Evolutionary conservation across 805 yeast species (phyloP), one percentile per base, ranked within the genome.

Genomic region (Metschnikowia vanudenii): DNA sequence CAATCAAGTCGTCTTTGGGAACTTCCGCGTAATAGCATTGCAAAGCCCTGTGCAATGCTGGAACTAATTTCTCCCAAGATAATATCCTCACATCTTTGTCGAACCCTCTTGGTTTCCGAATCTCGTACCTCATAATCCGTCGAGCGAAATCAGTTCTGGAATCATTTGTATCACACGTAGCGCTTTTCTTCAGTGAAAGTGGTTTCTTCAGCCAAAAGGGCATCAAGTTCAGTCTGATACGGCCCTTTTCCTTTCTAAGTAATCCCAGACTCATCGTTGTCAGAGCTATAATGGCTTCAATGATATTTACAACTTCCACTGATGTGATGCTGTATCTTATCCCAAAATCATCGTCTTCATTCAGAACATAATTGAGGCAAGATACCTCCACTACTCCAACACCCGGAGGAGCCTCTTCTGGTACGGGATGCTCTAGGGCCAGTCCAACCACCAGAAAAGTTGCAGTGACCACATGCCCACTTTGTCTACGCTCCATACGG

Each of bases 171-270:
- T 47, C 51, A 10, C 40, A 45, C 26, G 37, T 39, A 16, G 40
- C 71, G 46, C 68, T 68, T 62, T 62, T 58, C 37, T 68, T 60
- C 4, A 83, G 75, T 36, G 78, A 70, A 40, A 81, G 74, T 17
- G 85, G 82, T 53, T 71, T 79, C 60, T 76, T 78, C 20, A 79
- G 74, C 87, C 87, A 82, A 58, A 80, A 82, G 4, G 85, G 84
- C 45, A 81, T 84, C 63, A 82, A 67, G 55, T 82, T 82, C 38
- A 83, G 78, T 62, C 88, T 68, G 37, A 82, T 78, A 46, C 88
- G 67, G n/a, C 87, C 87, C 39, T 85, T 61, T 58, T 82, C 87
- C 49, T 78, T 73, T 50, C 88, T 73, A 50, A 80, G 73, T 45
- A 77, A 82, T 6, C 69, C 69, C 4, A 79, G 71, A 46, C 76